Evolutionary conservation across 2,329 filamentous ascomycete genomes (phyloP), one percentile per base, ranked within the genome.

Genomic region (Grosmannia serpens): DNA sequence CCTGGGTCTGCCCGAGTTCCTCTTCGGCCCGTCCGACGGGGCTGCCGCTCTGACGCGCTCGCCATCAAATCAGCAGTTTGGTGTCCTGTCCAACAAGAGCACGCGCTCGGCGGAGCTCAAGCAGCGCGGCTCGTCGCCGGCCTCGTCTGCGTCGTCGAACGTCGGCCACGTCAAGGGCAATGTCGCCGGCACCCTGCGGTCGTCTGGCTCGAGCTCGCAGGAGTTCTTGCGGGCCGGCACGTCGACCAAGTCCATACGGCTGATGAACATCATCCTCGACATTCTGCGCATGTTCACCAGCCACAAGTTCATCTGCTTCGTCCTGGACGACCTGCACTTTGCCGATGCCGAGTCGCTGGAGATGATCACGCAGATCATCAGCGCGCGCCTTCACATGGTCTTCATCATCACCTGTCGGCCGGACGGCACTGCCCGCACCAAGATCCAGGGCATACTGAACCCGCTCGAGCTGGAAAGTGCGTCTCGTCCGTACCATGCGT

Each of bases 241-340:
- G 1, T 77, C 82, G 6, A 83, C 80, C 13, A 85, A 84, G 67
- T 81, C 78, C 1, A 86, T 89, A 63, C 84, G 89, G 15, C 80
- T 96, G 58, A 88, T 92, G 78, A 92, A 91, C 67, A 91, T 89
- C 1, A 92, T 95, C 65, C 75, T 96, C 52, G 91, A 96, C 64
- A 86, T 96, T 11, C 71, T 96, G 55, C 83, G 89, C 56, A 82
- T 95, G 49, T 85, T 97, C 58, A 87, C 89, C 0, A 79, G 85
- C 24, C 85, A 91, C 68, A 94, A 91, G 65, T 85, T 96, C 65
- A 91, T 96, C 57, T 95, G 89, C 67, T 85, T 96, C 65, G 91
- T 86, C 65, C 73, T 96, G 31, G 92, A 96, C 67, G 92, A 96
- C 70, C 74, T 96, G 35, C 91, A 96, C 65, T 94, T 90, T 70